Percentiles rank a stretch among this genome's conserved stretches.
Conservation (phyloP, 23 red algal species). For the Gracilaria domingensis region DNA sequence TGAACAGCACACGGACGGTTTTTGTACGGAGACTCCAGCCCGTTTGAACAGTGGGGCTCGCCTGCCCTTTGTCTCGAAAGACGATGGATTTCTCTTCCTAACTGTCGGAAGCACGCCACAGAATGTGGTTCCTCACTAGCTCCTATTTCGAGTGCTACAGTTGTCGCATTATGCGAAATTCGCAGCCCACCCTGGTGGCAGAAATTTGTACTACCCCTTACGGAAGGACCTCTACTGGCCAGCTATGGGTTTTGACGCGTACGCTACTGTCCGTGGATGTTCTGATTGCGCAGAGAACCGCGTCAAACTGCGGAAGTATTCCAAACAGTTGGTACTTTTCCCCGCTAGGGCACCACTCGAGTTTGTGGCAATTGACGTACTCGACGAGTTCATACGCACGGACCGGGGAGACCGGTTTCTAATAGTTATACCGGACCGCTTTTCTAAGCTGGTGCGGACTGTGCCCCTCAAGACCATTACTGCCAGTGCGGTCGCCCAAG, state of each 20-base stretch:
- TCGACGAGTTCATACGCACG: background rate
- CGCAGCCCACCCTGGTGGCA: background rate
- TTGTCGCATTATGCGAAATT: slow-evolving; percentile 26
- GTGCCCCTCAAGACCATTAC: background rate
- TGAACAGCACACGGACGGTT: slow-evolving; percentile 8
- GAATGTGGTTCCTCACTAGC: slow-evolving; percentile 17
- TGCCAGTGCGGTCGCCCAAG: background rate
- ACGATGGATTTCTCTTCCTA: background rate
- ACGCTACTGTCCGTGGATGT: background rate
- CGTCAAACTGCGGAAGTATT: slow-evolving; percentile 16
- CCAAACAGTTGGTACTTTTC: slow-evolving; percentile 2
- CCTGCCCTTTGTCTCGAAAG: background rate
- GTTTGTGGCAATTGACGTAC: background rate
- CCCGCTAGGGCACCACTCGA: background rate
- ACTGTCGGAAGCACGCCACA: background rate
- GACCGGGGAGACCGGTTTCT: background rate
- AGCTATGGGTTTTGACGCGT: slow-evolving; percentile 7
- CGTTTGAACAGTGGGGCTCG: background rate
- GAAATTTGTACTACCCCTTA: background rate
- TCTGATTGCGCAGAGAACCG: background rate
- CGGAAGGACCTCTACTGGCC: slow-evolving; percentile 40
- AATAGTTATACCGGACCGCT: background rate
- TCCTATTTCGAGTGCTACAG: background rate
- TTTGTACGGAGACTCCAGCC: background rate
- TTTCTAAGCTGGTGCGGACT: background rate